phyloP scores from a whole-genome alignment of 331 rosid species.

The Cydonia oblonga region DNA sequence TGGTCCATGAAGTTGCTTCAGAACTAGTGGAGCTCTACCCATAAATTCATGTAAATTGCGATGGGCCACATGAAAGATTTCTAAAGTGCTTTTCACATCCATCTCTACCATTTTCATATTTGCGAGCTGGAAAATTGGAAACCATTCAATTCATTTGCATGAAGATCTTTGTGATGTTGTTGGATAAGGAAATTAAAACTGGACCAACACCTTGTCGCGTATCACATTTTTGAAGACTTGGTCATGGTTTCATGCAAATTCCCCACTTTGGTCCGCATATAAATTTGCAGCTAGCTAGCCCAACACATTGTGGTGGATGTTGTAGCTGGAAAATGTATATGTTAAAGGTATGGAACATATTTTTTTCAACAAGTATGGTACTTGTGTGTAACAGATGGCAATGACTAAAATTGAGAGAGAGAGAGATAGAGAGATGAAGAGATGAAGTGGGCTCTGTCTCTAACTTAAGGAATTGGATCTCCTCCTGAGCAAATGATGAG shows the following conservation, averaged over 20 bases:
- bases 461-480: background rate
- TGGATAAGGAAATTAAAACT: background rate
- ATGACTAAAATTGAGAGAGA: background rate
- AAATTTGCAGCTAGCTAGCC: background rate
- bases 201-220: background rate
- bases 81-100: background rate
- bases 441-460: constrained; percentile 1
- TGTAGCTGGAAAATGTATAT: background rate
- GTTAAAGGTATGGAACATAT: background rate
- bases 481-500: no score
- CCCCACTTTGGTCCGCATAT: background rate
- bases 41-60: background rate
- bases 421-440: background rate
- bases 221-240: background rate
- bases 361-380: background rate
- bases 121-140: background rate
- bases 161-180: background rate
- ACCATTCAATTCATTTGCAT: background rate
- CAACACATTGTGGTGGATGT: background rate
- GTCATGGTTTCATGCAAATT: background rate
- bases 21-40: background rate
- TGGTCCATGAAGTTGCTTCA: background rate
- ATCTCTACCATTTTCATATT: background rate
- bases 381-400: background rate
- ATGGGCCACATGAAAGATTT: background rate